A percentile compares a stretch with the other conserved stretches of the same genome.
Conservation (phyloP, 2,329 filamentous ascomycete species). For the Pyrenophora tritici-repentis region DNA sequence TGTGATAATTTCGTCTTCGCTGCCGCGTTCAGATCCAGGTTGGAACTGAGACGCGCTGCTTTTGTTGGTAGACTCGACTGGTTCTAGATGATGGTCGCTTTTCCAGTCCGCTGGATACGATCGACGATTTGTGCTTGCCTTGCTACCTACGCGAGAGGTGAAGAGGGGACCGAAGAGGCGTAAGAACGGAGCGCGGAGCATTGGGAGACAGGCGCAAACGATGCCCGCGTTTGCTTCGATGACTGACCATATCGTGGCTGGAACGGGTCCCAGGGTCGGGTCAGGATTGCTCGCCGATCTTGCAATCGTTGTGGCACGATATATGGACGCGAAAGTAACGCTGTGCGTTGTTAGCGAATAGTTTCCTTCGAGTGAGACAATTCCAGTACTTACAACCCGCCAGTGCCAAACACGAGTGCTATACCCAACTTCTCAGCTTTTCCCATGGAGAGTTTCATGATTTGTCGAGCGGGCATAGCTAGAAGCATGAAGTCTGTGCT, state of each 20-base stretch:
- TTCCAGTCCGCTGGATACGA: constrained; percentile 21
- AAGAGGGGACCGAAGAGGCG: constrained; percentile 29
- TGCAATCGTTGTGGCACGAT: constrained; percentile 32
- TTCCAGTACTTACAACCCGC: constrained; percentile 23
- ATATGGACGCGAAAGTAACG: constrained; percentile 33
- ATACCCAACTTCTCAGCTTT: constrained; percentile 28
- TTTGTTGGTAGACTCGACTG: constrained; percentile 12
- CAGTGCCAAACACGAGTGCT: constrained; percentile 29
- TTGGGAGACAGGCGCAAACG: constrained; percentile 27
- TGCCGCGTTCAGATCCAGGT: constrained; percentile 20
- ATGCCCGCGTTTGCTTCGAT: constrained; percentile 36
- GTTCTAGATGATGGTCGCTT: constrained; percentile 3
- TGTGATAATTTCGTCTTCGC: constrained; percentile 20
- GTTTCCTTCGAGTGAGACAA: background rate
- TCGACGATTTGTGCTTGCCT: constrained; percentile 14
- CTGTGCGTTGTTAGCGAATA: constrained; percentile 8
- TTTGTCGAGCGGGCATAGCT: constrained; percentile 25
- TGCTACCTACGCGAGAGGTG: constrained; percentile 7
- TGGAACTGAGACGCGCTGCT: constrained; percentile 10
- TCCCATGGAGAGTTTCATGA: constrained; percentile 26
- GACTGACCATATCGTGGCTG: constrained; percentile 31
- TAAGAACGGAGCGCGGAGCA: constrained; percentile 31
- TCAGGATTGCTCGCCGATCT: constrained; percentile 27
- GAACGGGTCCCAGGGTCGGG: constrained; percentile 31
- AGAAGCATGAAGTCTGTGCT: constrained; percentile 26